phyloP scores from a whole-genome alignment of 148 eudicot genomes.

The Rhododendron molle region DNA sequence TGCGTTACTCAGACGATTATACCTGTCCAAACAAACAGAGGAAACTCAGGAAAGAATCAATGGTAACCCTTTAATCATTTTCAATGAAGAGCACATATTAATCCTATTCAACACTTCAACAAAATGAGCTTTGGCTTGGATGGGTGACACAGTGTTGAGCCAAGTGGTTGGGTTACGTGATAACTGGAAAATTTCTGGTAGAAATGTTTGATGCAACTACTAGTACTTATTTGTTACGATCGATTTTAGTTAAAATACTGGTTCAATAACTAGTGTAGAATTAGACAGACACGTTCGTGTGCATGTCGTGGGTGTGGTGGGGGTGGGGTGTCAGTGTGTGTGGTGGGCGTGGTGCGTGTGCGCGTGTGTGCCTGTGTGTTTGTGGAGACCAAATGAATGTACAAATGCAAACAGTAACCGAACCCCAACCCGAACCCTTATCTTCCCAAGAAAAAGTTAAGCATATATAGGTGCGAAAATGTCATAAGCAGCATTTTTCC shows the following conservation, averaged over 20 bases:
- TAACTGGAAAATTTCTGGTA: not conserved
- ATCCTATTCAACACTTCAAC: not conserved
- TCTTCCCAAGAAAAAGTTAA: not conserved
- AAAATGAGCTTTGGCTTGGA: not conserved
- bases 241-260: not conserved
- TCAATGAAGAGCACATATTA: not conserved
- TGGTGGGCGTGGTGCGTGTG: too few relatives aligned
- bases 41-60: not conserved
- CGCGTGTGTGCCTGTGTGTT: too few relatives aligned
- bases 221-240: not conserved
- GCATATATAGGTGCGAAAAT: not conserved
- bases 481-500: too few relatives aligned
- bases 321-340: not conserved
- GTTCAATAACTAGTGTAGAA: not conserved
- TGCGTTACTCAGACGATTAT: too few relatives aligned
- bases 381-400: too few relatives aligned
- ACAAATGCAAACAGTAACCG: not conserved
- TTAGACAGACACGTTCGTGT: not conserved
- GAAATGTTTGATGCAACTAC: not conserved
- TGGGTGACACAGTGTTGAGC: not conserved
- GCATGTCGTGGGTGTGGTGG: not conserved
- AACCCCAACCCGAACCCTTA: not conserved
- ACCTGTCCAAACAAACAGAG: not conserved
- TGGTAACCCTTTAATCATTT: not conserved
- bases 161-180: not conserved